Base-by-base conservation (phyloP, 1,284 basidiomycete genomes). In the Peniophora sp. region DNA sequence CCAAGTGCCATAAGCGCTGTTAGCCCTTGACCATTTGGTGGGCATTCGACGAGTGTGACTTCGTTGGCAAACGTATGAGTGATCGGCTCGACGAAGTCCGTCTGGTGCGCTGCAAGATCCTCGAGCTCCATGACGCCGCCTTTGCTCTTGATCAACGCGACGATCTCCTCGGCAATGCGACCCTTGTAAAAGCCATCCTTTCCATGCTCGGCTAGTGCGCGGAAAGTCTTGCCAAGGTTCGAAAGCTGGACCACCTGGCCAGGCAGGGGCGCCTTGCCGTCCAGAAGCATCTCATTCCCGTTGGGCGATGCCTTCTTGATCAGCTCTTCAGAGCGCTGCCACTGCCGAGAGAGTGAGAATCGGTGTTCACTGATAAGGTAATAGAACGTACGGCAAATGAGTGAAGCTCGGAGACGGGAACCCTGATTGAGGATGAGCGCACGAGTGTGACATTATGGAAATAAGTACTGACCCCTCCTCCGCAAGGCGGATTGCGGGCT, bases 111-210 rank as follows among this genome's bases (percentile, higher is more conserved):
- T 12, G 85, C 86, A 23, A 98, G 78, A 66, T 98, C 95, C 18
- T 87, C 83, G 11, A 97, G 75, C 49, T 88, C 85, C 88, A 98
- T 92, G 3, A 93, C 78, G 15, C 95, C 95, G 18, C 94, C 95
- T 59, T 86, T 78, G 62, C 80, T 83, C 65, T 88, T 74, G 54
- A 92, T 78, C 22, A 92, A 71, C 44, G 95, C 85, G 14, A 97
- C 92, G 52, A 97, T 94, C 0, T 88, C 89, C 63, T 95, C 73
- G 0, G 95, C 95, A 20, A 97, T 70, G 5, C 88, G 73, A 1
- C 95, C 96, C 61, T 85, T 89, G 71, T 98, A 98, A 67, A 93
- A 98, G 0, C 93, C 96, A 49, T 88, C 82, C 59, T 88, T 92
- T 3, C 95, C 95, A 34, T 91, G 70, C 52, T 81, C 78, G 0